A percentile compares a stretch with the other conserved stretches of the same genome.
These are phyloP conservation scores for Podaxis carcinomalis DNA, from an alignment of 768 basidiomycete genomes.

Conservation along the genomic window DNA sequence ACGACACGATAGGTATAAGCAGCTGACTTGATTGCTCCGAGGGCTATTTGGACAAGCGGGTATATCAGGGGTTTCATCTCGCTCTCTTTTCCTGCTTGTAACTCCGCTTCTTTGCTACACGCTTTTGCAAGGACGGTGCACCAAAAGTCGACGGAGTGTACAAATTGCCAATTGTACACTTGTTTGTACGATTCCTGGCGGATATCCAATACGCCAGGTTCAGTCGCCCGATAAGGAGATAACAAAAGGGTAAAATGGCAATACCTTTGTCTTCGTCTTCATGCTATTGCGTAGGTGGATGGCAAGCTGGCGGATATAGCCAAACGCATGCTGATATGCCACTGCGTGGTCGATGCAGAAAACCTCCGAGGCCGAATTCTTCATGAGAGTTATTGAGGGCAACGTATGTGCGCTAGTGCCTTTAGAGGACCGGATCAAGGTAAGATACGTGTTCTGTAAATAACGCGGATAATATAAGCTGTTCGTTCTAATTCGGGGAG, in stretches of 20 bases:
- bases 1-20: constrained; percentile 2
- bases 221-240: not conserved
- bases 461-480: not conserved
- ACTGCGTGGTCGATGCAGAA: constrained; percentile 72
- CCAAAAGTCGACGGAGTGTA: constrained; percentile 97
- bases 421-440: constrained; percentile 80
- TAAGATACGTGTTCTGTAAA: constrained; percentile 78
- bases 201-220: not conserved
- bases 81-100: constrained; percentile 56
- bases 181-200: constrained; percentile 82
- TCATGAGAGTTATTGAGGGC: constrained; percentile 93
- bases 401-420: constrained; percentile 83
- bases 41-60: constrained; percentile 89
- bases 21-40: constrained; percentile 88
- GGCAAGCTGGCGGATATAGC: constrained; percentile 92
- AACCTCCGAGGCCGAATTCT: constrained; percentile 92
- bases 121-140: constrained; percentile 79
- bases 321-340: constrained; percentile 93
- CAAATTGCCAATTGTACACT: constrained; percentile 99
- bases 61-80: constrained; percentile 88
- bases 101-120: constrained; percentile 58
- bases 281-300: constrained; percentile 89
- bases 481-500: not conserved
- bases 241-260: constrained; percentile 11
- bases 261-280: constrained; percentile 81